Conservation (phyloP, 163 green algal species). For the Scenedesmus sp. region DNA sequence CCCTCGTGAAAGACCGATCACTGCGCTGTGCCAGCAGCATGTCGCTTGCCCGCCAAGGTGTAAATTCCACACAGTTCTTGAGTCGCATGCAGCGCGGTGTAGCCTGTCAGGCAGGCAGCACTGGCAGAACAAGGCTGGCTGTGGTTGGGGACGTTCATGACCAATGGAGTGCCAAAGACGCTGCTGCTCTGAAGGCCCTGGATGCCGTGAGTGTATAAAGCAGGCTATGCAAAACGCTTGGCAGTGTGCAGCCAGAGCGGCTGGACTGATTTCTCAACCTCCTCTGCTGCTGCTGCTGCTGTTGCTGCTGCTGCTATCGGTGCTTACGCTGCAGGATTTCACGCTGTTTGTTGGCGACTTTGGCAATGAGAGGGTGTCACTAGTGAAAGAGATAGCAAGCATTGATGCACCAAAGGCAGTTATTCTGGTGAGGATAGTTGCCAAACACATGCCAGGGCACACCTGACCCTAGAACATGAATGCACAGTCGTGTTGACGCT, state of each 20-base stretch:
- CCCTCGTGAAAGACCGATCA: not conserved
- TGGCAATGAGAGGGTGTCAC: conserved; percentile 76
- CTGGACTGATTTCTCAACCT: not conserved
- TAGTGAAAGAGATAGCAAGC: conserved; percentile 61
- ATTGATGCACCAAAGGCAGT: conserved; percentile 64
- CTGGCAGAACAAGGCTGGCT: conserved; percentile 8
- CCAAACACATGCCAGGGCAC: not conserved
- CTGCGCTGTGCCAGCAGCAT: not conserved
- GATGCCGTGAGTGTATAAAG: conserved; percentile 18
- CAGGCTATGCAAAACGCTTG: too few relatives aligned
- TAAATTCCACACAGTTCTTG: not conserved
- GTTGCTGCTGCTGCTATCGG: not conserved
- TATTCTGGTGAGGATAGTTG: conserved; percentile 61
- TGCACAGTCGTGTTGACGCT: not conserved
- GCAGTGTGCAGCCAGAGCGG: not conserved
- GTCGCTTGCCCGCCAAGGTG: not conserved
- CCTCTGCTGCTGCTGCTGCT: not conserved
- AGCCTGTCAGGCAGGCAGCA: not conserved
- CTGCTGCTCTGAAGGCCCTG: conserved; percentile 68
- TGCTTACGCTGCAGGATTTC: conserved; percentile 59
- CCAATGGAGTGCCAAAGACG: conserved; percentile 63
- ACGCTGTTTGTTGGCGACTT: conserved; percentile 85
- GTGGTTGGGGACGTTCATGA: conserved; percentile 82
- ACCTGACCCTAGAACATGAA: not conserved
- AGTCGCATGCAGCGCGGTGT: not conserved